Percentiles rank a stretch among this genome's conserved stretches.
phyloP scores from a whole-genome alignment of 352 stramenopile genomes.

The Phytopythium vexans region DNA sequence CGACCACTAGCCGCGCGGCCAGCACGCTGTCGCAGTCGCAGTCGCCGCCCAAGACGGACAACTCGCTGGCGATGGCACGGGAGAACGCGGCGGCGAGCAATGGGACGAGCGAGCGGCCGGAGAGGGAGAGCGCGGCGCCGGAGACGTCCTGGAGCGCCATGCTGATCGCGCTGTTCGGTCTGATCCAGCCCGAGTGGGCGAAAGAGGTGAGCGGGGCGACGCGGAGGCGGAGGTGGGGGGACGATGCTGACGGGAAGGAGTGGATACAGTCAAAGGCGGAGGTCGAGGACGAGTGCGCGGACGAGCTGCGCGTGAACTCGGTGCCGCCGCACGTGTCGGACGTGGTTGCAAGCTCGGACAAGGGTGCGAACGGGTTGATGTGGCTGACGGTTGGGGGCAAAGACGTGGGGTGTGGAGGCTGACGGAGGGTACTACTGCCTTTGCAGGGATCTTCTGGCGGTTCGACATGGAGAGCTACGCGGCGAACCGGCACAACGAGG shows the following conservation, averaged over 20 bases:
- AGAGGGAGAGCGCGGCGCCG: slow-evolving; percentile 3
- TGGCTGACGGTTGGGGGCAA: not conserved
- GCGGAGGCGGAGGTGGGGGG: not conserved
- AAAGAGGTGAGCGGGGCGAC: slow-evolving; percentile 28
- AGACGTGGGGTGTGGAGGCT: not conserved
- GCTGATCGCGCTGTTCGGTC: slow-evolving; percentile 53
- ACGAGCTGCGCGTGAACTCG: slow-evolving; percentile 43
- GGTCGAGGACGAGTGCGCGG: slow-evolving; percentile 32
- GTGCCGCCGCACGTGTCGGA: slow-evolving; percentile 54
- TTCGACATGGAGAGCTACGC: slow-evolving; percentile 73
- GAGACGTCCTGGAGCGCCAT: slow-evolving; percentile 47
- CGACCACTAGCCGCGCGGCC: slow-evolving; percentile 14
- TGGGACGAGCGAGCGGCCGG: slow-evolving; percentile 5
- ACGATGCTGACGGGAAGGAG: not conserved
- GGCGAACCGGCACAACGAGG: slow-evolving; percentile 61
- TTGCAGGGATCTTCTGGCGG: slow-evolving; percentile 45
- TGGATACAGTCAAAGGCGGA: slow-evolving; percentile 17
- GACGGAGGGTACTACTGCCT: not conserved
- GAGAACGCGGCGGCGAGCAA: slow-evolving; percentile 4
- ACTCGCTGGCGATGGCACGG: slow-evolving; percentile 9
- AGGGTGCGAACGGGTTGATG: slow-evolving; percentile 3
- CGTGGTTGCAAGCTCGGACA: slow-evolving; percentile 33
- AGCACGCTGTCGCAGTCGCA: slow-evolving; percentile 8
- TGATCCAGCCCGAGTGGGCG: slow-evolving; percentile 52
- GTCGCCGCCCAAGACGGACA: slow-evolving; percentile 8